These are phyloP conservation scores for Paspalum vaginatum DNA, from an alignment of 176 grass and related monocot species.

Conservation along the genomic window DNA sequence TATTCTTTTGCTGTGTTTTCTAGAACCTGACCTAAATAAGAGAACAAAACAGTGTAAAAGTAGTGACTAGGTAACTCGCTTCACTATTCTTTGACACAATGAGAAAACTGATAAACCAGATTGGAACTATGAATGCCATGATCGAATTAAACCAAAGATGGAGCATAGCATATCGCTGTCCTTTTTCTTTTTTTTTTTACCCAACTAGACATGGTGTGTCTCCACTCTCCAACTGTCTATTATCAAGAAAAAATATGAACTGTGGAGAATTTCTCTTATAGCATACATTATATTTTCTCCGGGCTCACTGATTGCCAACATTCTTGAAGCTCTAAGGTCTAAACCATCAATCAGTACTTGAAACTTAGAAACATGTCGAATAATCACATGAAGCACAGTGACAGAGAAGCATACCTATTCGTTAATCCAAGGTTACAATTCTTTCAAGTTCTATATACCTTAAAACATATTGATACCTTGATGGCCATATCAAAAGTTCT, in stretches of 20 bases:
- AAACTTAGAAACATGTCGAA: neutral
- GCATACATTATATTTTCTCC: neutral
- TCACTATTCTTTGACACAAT: neutral
- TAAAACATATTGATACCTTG: neutral
- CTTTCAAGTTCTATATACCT: neutral
- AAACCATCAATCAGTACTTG: slow-evolving; percentile 11
- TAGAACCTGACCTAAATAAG: neutral
- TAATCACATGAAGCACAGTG: slow-evolving; percentile 20
- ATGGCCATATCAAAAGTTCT: neutral
- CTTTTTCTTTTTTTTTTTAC: neutral
- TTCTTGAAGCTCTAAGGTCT: neutral
- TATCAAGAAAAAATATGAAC: neutral
- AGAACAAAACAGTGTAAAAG: slow-evolving; percentile 6
- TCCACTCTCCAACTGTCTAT: neutral
- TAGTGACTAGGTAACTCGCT: slow-evolving; percentile 9
- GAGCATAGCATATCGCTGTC: neutral
- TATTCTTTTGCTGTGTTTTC: slow-evolving; percentile 1
- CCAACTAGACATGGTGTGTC: neutral
- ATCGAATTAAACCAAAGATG: neutral
- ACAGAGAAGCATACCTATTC: neutral
- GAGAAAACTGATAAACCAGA: neutral
- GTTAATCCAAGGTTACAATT: neutral
- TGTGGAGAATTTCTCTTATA: neutral
- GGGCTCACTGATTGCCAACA: neutral
- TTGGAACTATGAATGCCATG: neutral